Evolutionary conservation across 78 protist genomes (phyloP).

Genomic region (Dictyostelium brefeldianum): DNA sequence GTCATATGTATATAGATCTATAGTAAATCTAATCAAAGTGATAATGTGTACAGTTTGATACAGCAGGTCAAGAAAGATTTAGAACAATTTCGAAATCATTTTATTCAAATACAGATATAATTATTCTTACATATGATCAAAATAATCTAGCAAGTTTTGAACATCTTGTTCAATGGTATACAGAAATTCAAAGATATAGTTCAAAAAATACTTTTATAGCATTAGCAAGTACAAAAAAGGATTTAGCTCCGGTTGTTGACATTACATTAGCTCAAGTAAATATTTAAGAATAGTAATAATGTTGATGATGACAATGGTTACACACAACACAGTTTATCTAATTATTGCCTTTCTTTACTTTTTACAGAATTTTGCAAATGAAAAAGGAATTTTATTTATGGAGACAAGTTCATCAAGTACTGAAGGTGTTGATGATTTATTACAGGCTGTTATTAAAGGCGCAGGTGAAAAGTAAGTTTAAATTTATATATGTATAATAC

Average conservation of each 20-base stretch:
- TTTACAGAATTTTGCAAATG: conserved; percentile 44
- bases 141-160: conserved; percentile 27
- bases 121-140: conserved; percentile 62
- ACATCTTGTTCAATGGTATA: conserved; percentile 17
- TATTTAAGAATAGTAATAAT: not conserved
- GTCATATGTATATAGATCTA: not conserved
- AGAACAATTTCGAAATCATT: conserved; percentile 98
- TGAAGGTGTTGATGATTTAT: conserved; percentile 43
- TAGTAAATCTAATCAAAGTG: not conserved
- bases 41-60: conserved; percentile 37
- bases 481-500: not conserved
- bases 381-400: conserved; percentile 38
- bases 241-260: conserved; percentile 8
- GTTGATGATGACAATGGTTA: not conserved
- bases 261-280: not conserved
- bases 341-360: not conserved
- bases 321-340: no score
- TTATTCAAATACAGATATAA: conserved; percentile 85
- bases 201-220: conserved; percentile 35
- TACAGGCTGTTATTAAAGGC: conserved; percentile 27
- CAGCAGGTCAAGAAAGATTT: conserved; percentile 98
- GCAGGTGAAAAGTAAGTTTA: conserved; percentile 67
- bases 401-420: conserved; percentile 36
- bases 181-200: conserved; percentile 55
- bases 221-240: conserved; percentile 54